Base-by-base conservation (phyloP, 306 rosid genomes). In the Citrullus mucosospermus region DNA sequence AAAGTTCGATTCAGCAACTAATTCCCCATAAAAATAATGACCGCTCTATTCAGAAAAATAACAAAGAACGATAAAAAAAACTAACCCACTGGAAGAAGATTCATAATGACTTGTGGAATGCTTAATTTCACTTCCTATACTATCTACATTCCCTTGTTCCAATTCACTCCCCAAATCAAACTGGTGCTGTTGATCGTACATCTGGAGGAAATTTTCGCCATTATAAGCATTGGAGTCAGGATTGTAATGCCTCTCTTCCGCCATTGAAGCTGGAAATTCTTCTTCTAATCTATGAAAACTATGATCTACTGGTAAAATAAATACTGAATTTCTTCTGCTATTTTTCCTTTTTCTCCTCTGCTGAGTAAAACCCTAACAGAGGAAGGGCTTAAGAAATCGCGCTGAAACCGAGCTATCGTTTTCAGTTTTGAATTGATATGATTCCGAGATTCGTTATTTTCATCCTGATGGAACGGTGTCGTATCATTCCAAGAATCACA, bases 1-100 rank as follows among this genome's bases (percentile, higher is more conserved):
- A 4, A 32, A 2, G 16, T 8, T 48, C 9, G 38, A 74, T 74
- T 70, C 39, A 10, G 3, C 54, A 14, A 72, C 57, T 36, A 74
- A 48, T 32, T 18, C 17, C 30, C 48, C 30, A 30, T 36, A 16
- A 51, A 48, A 46, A 7, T 5, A 5, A 22, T 20, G 22, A 44
- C 12, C n/a, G 6, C 76, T 6, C n/a, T 5, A 55, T 46, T 25
- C 5, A 11, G 4, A 10, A 48, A 12, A 53, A 53, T 15, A n/a
- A 53, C 18, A 53, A 16, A 15, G 57, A 53, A 51, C 56, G n/a
- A 51, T 51, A 51, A 14, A 81, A 81, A 46, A 12, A 79, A 85
- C 91, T 84, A 81, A 90, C 94, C 94, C 88, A 51, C 78, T 83
- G 69, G 84, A 78, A 4, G 78, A 73, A 9, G 88, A 80, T 62